Evolutionary conservation across 305 asterid species (phyloP), one percentile per base, ranked within the genome.

Genomic region (Fraxinus xanthoxyloides): DNA sequence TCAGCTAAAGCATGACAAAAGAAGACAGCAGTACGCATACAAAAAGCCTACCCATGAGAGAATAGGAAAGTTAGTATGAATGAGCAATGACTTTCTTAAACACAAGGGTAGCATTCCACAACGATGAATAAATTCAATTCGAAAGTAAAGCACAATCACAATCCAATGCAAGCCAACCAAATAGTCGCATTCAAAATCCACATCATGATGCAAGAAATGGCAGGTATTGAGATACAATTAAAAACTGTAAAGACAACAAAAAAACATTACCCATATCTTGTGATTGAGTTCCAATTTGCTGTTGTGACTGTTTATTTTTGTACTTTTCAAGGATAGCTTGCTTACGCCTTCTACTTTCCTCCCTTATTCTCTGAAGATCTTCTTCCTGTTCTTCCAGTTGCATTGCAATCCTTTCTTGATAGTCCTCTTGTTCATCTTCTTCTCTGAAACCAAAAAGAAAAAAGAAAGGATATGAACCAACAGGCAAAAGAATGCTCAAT

Each of bases 381-480:
- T 94, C 98, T 85, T 95, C 98, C 85, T 97, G 97, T 83, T 92
- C 95, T 77, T 89, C 98, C 82, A 91, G 95, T 86, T 92, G 97
- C 89, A 90, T 85, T 34, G 86, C 86, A 83, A 92, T 86, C 86
- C 86, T 91, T 83, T 93, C 97, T 84, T 93, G 93, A 85, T 92
- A 97, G 72, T 90, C 97, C 85, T 91, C 97, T 85, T 91, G 92
- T 70, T 81, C 91, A 63, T 87, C 94, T 80, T 91, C 91, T 80
- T 90, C 97, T 80, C 98, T 93, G 94, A 59, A 82, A 79, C 86
- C 85, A 84, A 84, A 43, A 77, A 67, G 79, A 73, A 40, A 38
- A 85, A 79, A 77, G 77, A 2, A 73, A 69, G 72, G 7, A 77
- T 75, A 38, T 75, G 36, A 34, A 76, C 28, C 17, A 17, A 70